These are phyloP conservation scores for Cucurbitaria berberidis DNA, from an alignment of 2,329 filamentous ascomycete species.

Conservation along the genomic window DNA sequence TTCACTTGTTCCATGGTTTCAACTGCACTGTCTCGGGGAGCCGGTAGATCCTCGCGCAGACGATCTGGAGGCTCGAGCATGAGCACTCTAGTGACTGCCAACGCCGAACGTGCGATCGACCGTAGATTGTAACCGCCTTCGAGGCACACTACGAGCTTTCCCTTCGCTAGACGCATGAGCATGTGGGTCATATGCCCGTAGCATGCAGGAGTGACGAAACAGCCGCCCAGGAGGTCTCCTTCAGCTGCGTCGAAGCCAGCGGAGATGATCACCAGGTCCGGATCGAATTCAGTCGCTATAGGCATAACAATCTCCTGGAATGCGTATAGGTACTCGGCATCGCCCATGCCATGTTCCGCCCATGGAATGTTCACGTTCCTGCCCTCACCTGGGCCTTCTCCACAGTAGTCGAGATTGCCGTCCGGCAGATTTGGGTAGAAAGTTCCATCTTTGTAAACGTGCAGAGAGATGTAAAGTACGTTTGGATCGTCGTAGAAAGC, in stretches of 20 bases:
- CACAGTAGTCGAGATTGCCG: constrained; percentile 66
- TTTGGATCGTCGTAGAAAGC: constrained; percentile 96
- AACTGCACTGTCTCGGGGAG: constrained; percentile 59
- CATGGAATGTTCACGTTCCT: constrained; percentile 74
- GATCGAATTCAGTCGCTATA: constrained; percentile 89
- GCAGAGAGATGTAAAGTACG: constrained; percentile 92
- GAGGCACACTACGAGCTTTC: constrained; percentile 88
- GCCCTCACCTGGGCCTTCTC: constrained; percentile 63
- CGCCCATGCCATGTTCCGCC: constrained; percentile 79
- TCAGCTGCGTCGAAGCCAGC: constrained; percentile 95
- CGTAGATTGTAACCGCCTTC: constrained; percentile 95
- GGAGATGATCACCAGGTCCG: constrained; percentile 92
- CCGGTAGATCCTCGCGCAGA: constrained; percentile 52
- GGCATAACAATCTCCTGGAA: constrained; percentile 98
- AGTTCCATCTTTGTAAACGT: constrained; percentile 80
- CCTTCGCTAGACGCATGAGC: constrained; percentile 92
- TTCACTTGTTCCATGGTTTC: constrained; percentile 64
- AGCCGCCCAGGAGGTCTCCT: constrained; percentile 90
- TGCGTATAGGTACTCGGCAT: constrained; percentile 94
- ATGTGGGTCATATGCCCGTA: constrained; percentile 99
- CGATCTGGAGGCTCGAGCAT: constrained; percentile 91
- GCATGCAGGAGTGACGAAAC: constrained; percentile 86
- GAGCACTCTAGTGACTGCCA: constrained; percentile 87
- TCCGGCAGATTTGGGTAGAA: constrained; percentile 79
- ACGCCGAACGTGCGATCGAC: constrained; percentile 89